Evolutionary conservation across 83 land plant species (phyloP), one percentile per base, ranked within the genome.

Genomic region (Picea abies): DNA sequence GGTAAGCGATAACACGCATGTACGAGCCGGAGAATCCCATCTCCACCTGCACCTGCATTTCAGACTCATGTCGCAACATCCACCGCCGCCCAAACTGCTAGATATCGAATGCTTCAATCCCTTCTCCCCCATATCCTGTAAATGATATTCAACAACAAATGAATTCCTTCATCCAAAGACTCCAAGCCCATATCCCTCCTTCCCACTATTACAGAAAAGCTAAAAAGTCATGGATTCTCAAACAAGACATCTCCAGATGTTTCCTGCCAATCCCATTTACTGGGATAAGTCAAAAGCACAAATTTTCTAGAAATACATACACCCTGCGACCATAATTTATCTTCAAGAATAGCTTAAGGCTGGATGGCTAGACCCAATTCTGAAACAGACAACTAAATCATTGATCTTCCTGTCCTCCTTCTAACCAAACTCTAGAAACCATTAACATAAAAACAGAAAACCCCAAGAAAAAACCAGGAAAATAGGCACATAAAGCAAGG

Each of bases 11-110:
- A 87, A 22, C 35, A 82, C 86, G 67, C 86, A 81, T 5, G 83
- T 76, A 7, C 83, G 82, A 25, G 82, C 82, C 37, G 76, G 86
- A 23, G 80, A 73, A n/a, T 83, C 79, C 86, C 84, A 83, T 25
- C 82, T 64, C 86, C 87, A 86, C 67, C 86, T 80, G 64, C 89
- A 88, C 85, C 87, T 71, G 84, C 93, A 91, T 80, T 83, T 85
- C 25, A 84, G 19, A 29, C 82, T 84, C 85, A 86, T 81, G 78
- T 86, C 86, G 49, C 86, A 86, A 80, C 90, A 87, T 29, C 86
- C 85, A 29, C 78, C 78, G 44, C 80, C 79, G 22, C 70, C 41
- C 82, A 81, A 56, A 52, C 83, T 63, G 49, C 61, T 60, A 17
- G 83, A 10, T 41, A 29, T 41, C 23, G 62, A 49, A 71, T 44